These are phyloP conservation scores for Rutstroemia sydowiana DNA, from an alignment of 2,329 filamentous ascomycete species.

Conservation along the genomic window DNA sequence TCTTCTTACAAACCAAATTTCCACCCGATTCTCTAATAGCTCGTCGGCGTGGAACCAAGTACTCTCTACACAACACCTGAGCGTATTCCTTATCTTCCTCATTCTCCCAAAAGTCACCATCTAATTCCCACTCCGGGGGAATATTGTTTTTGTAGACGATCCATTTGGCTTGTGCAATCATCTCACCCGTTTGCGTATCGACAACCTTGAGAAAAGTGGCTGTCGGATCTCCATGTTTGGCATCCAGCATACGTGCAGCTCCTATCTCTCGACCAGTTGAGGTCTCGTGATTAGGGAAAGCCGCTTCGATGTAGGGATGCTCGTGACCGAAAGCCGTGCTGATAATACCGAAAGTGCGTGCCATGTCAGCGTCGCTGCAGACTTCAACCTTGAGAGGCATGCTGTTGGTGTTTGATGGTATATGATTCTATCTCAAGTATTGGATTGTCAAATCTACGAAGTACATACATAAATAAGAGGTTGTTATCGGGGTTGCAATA, in stretches of 20 bases:
- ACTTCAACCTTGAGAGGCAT: not conserved
- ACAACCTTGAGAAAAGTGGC: not conserved
- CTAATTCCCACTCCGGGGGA: not conserved
- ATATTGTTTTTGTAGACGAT: not conserved
- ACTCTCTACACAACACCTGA: not conserved
- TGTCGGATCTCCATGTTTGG: not conserved
- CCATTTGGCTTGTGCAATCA: not conserved
- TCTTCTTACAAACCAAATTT: not conserved
- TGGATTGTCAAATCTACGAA: no score
- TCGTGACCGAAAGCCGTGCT: not conserved
- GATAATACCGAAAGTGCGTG: not conserved
- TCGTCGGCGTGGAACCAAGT: not conserved
- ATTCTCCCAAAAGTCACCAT: not conserved
- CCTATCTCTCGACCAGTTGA: not conserved
- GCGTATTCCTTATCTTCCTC: not conserved
- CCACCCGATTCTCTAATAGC: not conserved
- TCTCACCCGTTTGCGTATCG: not conserved
- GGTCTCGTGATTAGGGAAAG: not conserved
- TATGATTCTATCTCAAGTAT: no score
- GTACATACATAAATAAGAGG: no score
- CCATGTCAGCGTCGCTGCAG: not conserved
- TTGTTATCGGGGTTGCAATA: no score
- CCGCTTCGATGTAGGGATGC: not conserved
- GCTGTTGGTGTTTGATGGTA: not conserved
- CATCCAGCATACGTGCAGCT: not conserved